phyloP scores from a whole-genome alignment of 768 basidiomycete species.

The Rhizopogon sp. region DNA sequence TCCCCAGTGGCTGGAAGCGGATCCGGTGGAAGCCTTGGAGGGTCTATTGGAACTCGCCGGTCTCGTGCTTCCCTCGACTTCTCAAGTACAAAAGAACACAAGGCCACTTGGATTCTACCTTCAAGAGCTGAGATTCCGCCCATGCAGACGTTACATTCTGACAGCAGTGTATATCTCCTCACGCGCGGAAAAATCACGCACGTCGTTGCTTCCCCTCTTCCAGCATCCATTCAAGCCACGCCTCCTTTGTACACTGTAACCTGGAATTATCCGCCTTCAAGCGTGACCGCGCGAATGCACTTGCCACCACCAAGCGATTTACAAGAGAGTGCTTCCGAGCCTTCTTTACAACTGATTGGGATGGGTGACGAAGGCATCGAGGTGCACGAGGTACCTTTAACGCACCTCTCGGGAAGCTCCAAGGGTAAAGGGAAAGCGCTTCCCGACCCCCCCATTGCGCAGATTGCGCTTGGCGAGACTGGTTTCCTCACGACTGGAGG shows the following conservation, averaged over 20 bases:
- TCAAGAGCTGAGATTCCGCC: constrained; percentile 20
- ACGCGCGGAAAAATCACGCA: constrained; percentile 69
- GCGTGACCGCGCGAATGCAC: constrained; percentile 50
- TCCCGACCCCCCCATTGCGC: constrained; percentile 44
- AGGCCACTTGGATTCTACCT: constrained; percentile 22
- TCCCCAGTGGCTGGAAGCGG: constrained; percentile 16
- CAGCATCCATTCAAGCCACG: constrained; percentile 38
- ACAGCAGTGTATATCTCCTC: constrained; percentile 52
- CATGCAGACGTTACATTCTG: constrained; percentile 12
- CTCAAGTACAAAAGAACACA: constrained; percentile 33
- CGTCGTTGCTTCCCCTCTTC: constrained; percentile 63
- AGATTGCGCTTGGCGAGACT: constrained; percentile 61
- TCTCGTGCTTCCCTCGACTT: constrained; percentile 42
- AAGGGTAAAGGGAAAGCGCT: constrained; percentile 42
- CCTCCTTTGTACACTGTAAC: constrained; percentile 49
- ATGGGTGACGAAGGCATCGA: constrained; percentile 72
- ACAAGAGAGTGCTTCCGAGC: constrained; percentile 19
- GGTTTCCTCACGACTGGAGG: constrained; percentile 43
- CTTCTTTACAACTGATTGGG: constrained; percentile 64
- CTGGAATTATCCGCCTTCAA: constrained; percentile 57
- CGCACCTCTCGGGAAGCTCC: constrained; percentile 32
- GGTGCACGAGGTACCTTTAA: constrained; percentile 60
- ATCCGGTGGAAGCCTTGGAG: constrained; percentile 12
- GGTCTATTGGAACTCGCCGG: constrained; percentile 24
- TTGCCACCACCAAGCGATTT: constrained; percentile 18